phyloP scores from a whole-genome alignment of 2,329 filamentous ascomycete species.

The Claviceps sorghi region DNA sequence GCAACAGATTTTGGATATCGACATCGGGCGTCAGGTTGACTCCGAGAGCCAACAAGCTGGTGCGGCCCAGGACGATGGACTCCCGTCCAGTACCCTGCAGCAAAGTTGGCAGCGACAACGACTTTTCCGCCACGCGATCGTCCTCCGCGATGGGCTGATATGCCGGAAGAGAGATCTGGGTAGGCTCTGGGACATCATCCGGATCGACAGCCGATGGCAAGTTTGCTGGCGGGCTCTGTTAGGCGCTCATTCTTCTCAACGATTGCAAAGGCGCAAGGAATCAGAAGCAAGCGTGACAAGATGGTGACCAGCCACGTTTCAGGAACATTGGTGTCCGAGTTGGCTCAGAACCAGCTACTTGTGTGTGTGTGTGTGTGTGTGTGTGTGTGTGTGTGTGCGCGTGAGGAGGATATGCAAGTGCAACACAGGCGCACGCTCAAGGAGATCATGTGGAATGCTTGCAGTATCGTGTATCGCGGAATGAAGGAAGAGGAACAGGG shows the following conservation, averaged over 20 bases:
- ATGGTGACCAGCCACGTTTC: not conserved
- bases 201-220: constrained; percentile 23
- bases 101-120: constrained; percentile 28
- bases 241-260: not conserved
- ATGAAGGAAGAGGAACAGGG: not conserved
- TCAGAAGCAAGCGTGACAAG: not conserved
- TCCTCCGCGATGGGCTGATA: constrained; percentile 24
- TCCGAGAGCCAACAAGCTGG: constrained; percentile 43
- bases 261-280: not conserved
- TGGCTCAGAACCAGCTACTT: not conserved
- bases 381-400: too few species aligned
- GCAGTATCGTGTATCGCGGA: not conserved
- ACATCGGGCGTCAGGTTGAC: constrained; percentile 39
- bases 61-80: constrained; percentile 18
- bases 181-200: constrained; percentile 41
- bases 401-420: not conserved
- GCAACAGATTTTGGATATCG: constrained; percentile 34
- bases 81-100: constrained; percentile 41
- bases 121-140: constrained; percentile 17
- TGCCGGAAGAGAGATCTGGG: constrained; percentile 37
- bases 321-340: not conserved
- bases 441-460: not conserved
- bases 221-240: constrained; percentile 13
- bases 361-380: not conserved
- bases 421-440: not conserved